phyloP scores from a whole-genome alignment of 2,329 filamentous ascomycete species.

The Botryotinia globosa region DNA sequence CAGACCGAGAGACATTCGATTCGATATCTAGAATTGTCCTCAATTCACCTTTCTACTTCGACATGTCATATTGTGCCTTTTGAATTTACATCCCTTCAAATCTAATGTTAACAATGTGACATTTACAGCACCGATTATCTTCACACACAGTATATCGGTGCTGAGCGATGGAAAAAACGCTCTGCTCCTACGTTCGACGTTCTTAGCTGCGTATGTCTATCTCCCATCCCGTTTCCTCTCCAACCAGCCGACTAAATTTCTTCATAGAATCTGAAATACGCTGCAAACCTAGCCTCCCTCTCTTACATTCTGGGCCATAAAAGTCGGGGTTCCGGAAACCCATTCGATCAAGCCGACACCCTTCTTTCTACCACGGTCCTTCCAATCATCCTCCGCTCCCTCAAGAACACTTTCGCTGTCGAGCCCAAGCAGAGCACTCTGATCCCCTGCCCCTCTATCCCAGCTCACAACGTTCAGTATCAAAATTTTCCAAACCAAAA shows the following conservation, averaged over 20 bases:
- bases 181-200: not conserved
- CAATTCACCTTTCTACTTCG: not conserved
- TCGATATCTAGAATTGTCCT: not conserved
- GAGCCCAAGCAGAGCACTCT: not conserved
- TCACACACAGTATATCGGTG: not conserved
- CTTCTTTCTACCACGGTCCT: not conserved
- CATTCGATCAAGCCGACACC: not conserved
- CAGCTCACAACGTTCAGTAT: not conserved
- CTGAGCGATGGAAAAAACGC: not conserved
- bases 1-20: not conserved
- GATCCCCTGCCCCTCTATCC: not conserved
- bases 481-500: not conserved
- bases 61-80: not conserved
- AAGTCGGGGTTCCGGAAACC: fast-evolving
- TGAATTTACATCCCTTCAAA: not conserved
- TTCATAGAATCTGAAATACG: not conserved
- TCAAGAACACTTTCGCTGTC: not conserved
- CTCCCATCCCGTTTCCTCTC: not conserved
- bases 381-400: not conserved
- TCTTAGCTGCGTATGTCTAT: not conserved
- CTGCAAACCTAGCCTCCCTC: not conserved
- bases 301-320: not conserved
- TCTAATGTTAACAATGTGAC: not conserved
- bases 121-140: not conserved
- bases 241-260: not conserved